Evolutionary conservation across 2,329 filamentous ascomycete genomes (phyloP).

Genomic region (Magnaporthiopsis poae): DNA sequence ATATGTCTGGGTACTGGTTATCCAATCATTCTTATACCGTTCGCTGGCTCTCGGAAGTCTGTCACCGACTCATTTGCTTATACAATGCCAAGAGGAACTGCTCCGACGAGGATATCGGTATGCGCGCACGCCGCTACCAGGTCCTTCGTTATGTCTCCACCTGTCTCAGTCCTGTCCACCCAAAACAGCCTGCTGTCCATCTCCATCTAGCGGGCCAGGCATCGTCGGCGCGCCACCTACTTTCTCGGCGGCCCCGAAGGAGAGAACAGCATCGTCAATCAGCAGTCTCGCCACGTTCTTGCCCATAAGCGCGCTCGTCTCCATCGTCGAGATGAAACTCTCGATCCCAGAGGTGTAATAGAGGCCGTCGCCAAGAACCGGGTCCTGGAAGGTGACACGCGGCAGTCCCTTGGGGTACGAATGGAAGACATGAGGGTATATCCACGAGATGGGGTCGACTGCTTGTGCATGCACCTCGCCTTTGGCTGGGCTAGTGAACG

Average conservation of each 20-base stretch:
- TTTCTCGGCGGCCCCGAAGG: slow-evolving; percentile 8
- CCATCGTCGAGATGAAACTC: slow-evolving; percentile 94
- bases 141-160: no score
- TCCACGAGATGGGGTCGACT: slow-evolving; percentile 59
- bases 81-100: not conserved
- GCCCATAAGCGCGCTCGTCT: slow-evolving; percentile 86
- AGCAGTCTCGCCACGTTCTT: slow-evolving; percentile 70
- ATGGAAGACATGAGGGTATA: slow-evolving; percentile 66
- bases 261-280: slow-evolving; percentile 38
- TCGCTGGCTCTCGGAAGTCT: not conserved
- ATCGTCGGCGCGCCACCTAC: slow-evolving; percentile 7
- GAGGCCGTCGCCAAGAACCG: slow-evolving; percentile 54
- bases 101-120: no score
- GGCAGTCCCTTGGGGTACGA: slow-evolving; percentile 81
- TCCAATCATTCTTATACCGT: not conserved
- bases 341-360: slow-evolving; percentile 74
- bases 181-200: not conserved
- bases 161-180: not conserved
- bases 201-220: not conserved
- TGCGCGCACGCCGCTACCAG: no score
- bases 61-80: not conserved
- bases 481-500: slow-evolving; percentile 24
- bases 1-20: no score
- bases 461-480: not conserved
- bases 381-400: slow-evolving; percentile 76